Conservation (phyloP, 148 eudicot species). For the Camellia sinensis region DNA sequence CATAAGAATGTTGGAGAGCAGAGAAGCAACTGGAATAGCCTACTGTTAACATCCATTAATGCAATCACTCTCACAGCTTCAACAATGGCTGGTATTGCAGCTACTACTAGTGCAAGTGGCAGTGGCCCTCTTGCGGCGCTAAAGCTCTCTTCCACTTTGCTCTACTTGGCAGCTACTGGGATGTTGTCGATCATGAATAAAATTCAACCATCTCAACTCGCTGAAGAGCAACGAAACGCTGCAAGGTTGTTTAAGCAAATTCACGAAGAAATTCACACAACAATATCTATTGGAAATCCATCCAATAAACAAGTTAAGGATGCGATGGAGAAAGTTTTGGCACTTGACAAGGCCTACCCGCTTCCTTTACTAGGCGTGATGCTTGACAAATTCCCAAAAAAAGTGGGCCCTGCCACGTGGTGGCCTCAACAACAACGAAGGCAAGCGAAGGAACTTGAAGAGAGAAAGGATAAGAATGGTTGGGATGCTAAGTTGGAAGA, state of each 20-base stretch:
- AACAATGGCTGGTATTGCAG: slow-evolving; percentile 47
- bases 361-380: slow-evolving; percentile 63
- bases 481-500: slow-evolving; percentile 53
- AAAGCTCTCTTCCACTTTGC: slow-evolving; percentile 40
- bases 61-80: slow-evolving; percentile 59
- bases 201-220: slow-evolving; percentile 74
- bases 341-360: slow-evolving; percentile 62
- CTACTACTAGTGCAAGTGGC: background rate
- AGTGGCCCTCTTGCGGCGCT: slow-evolving; percentile 18
- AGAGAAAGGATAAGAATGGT: slow-evolving; percentile 28
- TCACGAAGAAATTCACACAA: slow-evolving; percentile 28
- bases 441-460: background rate
- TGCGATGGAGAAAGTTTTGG: slow-evolving; percentile 42
- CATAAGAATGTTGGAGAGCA: slow-evolving; percentile 56
- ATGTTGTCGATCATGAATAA: slow-evolving; percentile 48
- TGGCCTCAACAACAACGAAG: slow-evolving; percentile 36
- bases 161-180: slow-evolving; percentile 51
- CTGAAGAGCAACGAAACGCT: slow-evolving; percentile 67
- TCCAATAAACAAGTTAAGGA: slow-evolving; percentile 35
- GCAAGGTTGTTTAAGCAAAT: slow-evolving; percentile 46
- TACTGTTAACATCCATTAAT: slow-evolving; percentile 59
- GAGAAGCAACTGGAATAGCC: slow-evolving; percentile 58
- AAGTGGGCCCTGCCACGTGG: slow-evolving; percentile 54
- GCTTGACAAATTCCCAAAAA: slow-evolving; percentile 59
- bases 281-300: slow-evolving; percentile 15